Percentiles rank a stretch among this genome's conserved stretches.
Conservation (phyloP, 1,284 basidiomycete genomes). For the Ganoderma lingzhi region DNA sequence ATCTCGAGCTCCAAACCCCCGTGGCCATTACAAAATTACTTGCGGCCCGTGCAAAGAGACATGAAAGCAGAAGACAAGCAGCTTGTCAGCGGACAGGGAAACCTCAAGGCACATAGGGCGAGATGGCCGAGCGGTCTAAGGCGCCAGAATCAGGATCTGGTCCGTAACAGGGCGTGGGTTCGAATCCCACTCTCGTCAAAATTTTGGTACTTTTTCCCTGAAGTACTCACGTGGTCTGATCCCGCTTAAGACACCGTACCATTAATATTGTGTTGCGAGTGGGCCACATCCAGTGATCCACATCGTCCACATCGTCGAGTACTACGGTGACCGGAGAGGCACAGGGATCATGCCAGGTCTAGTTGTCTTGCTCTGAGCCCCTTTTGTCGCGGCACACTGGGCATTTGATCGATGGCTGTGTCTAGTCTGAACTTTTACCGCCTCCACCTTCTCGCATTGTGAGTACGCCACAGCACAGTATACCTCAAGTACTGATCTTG, state of each 20-base stretch:
- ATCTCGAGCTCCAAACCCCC: no score
- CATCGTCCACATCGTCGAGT: background rate
- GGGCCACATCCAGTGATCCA: no score
- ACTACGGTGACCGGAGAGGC: background rate
- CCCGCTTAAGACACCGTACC: no score
- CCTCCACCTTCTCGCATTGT: background rate
- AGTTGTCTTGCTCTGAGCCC: background rate
- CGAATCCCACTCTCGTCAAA: slow-evolving; percentile 50
- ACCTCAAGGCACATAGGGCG: no score
- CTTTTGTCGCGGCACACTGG: background rate
- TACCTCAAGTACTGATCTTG: slow-evolving; percentile 44
- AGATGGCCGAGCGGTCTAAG: slow-evolving; percentile 33
- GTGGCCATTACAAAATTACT: no score
- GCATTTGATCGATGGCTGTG: background rate
- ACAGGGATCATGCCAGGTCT: background rate
- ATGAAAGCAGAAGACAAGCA: no score
- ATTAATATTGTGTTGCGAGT: no score
- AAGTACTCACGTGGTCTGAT: slow-evolving; percentile 52
- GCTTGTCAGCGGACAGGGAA: no score
- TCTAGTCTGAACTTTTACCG: background rate
- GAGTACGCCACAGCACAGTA: background rate
- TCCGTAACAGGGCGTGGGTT: slow-evolving; percentile 51
- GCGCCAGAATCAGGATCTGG: slow-evolving; percentile 38
- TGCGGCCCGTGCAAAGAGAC: no score
- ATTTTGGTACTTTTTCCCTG: slow-evolving; percentile 38